Percentiles rank a stretch among this genome's conserved stretches.
phyloP scores from a whole-genome alignment of 164 flowering plant genomes.

The Umbilicus rupestris region DNA sequence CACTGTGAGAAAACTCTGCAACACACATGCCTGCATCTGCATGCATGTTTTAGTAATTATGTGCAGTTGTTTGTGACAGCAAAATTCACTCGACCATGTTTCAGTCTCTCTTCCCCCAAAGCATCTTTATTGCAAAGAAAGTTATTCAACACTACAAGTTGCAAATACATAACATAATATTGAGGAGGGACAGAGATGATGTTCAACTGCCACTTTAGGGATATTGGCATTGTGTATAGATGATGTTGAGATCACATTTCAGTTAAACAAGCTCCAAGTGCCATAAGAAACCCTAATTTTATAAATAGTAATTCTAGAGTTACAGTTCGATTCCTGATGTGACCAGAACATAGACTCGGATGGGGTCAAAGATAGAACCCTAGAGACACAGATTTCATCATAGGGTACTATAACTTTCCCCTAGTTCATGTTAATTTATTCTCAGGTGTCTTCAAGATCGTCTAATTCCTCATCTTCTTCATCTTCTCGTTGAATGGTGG shows the following conservation, averaged over 20 bases:
- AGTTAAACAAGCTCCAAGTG: neutral
- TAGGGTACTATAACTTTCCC: neutral
- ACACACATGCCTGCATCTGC: neutral
- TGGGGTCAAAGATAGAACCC: too few relatives aligned
- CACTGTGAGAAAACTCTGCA: neutral
- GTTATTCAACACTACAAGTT: neutral
- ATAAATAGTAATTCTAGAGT: neutral
- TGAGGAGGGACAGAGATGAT: too few relatives aligned
- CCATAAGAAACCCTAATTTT: neutral
- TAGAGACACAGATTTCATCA: neutral
- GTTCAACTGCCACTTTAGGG: neutral
- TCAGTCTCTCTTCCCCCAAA: conserved; percentile 1
- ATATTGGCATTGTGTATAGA: too few relatives aligned
- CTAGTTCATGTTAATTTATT: neutral
- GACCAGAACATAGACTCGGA: too few relatives aligned
- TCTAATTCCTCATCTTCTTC: conserved; percentile 3
- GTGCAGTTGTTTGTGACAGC: conserved; percentile 5
- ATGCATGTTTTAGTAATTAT: conserved; percentile 4
- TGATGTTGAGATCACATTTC: neutral
- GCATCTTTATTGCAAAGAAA: conserved; percentile 2
- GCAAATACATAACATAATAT: too few relatives aligned
- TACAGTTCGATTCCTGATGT: too few relatives aligned
- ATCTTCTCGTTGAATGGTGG: conserved; percentile 16
- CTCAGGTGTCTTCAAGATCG: neutral
- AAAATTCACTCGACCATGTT: neutral